Percentiles rank a stretch among this genome's conserved stretches.
phyloP scores from a whole-genome alignment of 495 filamentous ascomycete species.

The Neurospora sp. region DNA sequence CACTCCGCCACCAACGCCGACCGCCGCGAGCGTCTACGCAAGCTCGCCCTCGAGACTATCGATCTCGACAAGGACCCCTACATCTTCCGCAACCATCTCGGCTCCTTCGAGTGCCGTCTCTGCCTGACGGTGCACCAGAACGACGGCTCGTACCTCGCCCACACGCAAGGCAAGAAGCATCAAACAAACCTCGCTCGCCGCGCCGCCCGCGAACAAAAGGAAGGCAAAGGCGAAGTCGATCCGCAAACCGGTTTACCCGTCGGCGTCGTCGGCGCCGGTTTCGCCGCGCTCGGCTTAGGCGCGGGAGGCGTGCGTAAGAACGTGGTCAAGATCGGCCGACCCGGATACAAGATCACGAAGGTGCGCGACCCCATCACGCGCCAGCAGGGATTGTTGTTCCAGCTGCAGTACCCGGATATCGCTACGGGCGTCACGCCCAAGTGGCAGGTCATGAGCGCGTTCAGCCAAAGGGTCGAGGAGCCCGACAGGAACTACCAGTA shows the following conservation, averaged over 20 bases:
- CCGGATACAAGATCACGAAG: slow-evolving; percentile 98
- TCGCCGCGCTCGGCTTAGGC: slow-evolving; percentile 30
- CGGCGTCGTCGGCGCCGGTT: slow-evolving; percentile 65
- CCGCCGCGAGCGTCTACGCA: slow-evolving; percentile 90
- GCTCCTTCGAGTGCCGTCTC: slow-evolving; percentile 94
- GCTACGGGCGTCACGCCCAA: slow-evolving; percentile 62
- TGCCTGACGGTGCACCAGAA: slow-evolving; percentile 99
- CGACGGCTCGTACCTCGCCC: slow-evolving; percentile 96
- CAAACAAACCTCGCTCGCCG: slow-evolving; percentile 98
- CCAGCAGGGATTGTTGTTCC: slow-evolving; percentile 85
- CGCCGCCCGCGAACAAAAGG: slow-evolving; percentile 86
- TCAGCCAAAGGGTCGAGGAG: slow-evolving; percentile 91
- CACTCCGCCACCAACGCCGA: slow-evolving; percentile 91
- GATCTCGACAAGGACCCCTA: slow-evolving; percentile 99
- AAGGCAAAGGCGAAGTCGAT: slow-evolving; percentile 62
- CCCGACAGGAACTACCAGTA: slow-evolving; percentile 93
- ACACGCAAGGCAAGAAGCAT: slow-evolving; percentile 98
- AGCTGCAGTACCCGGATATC: slow-evolving; percentile 93
- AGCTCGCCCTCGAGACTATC: slow-evolving; percentile 96
- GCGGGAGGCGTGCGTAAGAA: slow-evolving; percentile 59
- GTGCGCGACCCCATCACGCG: slow-evolving; percentile 80
- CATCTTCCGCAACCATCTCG: slow-evolving; percentile 99
- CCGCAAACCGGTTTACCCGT: slow-evolving; percentile 63
- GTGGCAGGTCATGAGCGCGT: slow-evolving; percentile 95
- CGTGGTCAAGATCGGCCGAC: slow-evolving; percentile 92